phyloP scores from a whole-genome alignment of 2,329 filamentous ascomycete genomes.

The Aspergillus viridinutans region DNA sequence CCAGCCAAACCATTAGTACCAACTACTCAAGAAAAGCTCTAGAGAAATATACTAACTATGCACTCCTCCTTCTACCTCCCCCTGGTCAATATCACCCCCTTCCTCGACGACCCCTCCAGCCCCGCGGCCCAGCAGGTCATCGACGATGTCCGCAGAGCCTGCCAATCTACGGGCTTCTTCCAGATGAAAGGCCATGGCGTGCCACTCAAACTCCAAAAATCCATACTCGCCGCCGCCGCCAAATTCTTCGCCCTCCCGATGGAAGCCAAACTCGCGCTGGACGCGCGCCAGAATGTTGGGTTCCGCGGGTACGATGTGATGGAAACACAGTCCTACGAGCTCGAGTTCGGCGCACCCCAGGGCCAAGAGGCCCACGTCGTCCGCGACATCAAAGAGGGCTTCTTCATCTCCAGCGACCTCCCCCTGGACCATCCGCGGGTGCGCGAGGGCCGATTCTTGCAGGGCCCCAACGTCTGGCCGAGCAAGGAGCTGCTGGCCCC shows the following conservation, averaged over 20 bases:
- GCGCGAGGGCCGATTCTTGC: not conserved
- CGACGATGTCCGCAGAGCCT: conserved; percentile 24
- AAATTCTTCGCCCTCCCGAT: conserved; percentile 45
- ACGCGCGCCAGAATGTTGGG: not conserved
- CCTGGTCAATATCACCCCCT: conserved; percentile 15
- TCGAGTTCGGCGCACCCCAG: not conserved
- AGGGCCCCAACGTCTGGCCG: conserved; percentile 45
- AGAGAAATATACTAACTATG: no score
- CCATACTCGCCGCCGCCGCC: conserved; percentile 39
- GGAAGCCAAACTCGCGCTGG: conserved; percentile 13
- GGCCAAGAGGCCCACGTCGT: conserved; percentile 24
- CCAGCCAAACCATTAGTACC: not conserved
- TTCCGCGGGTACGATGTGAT: conserved; percentile 36
- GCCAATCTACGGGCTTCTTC: conserved; percentile 50
- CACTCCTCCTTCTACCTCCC: conserved; percentile 10
- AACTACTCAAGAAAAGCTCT: not conserved
- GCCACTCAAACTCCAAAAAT: conserved; percentile 36
- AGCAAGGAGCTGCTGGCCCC: conserved; percentile 23
- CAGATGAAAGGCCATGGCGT: conserved; percentile 49
- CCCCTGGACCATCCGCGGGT: not conserved
- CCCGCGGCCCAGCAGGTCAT: conserved; percentile 15
- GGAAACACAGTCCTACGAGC: conserved; percentile 31
- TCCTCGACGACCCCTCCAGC: conserved; percentile 11
- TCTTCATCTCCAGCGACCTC: conserved; percentile 3
- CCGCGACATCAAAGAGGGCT: conserved; percentile 15